Conservation (phyloP, 2,329 filamentous ascomycete genomes). For the Phialophora chinensis region DNA sequence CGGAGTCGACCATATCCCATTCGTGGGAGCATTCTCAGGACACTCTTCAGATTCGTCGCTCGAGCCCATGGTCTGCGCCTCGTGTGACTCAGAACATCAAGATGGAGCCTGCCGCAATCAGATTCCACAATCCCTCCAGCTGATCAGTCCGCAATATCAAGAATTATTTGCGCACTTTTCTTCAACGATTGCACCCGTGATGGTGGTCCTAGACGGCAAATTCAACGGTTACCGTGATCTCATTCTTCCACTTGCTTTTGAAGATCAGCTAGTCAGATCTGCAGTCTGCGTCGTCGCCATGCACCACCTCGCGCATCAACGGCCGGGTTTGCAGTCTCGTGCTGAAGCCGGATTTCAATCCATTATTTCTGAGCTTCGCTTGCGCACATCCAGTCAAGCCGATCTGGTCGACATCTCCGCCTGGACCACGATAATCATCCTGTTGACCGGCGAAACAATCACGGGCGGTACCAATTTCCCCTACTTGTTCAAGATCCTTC, state of each 20-base stretch:
- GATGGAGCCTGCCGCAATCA: no score
- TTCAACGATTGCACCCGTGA: slow-evolving; percentile 41
- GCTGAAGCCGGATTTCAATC: slow-evolving; percentile 30
- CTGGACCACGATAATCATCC: slow-evolving; percentile 29
- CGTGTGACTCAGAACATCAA: no score
- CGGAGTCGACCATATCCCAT: no score
- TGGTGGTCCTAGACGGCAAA: slow-evolving; percentile 42
- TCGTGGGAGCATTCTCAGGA: no score
- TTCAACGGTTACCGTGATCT: slow-evolving; percentile 44
- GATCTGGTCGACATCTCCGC: slow-evolving; percentile 19
- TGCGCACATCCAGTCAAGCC: slow-evolving; percentile 2
- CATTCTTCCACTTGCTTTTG: slow-evolving; percentile 41
- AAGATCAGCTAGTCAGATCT: slow-evolving; percentile 38
- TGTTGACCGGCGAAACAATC: slow-evolving; percentile 41
- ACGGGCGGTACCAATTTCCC: slow-evolving; percentile 34
- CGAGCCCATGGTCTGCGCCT: no score
- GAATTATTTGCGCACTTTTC: slow-evolving; percentile 34
- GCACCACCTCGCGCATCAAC: slow-evolving; percentile 37
- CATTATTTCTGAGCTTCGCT: slow-evolving; percentile 17
- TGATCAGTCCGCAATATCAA: neutral
- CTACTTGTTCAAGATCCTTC: slow-evolving; percentile 23
- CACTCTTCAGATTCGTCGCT: no score
- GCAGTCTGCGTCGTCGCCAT: slow-evolving; percentile 40
- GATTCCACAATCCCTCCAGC: no score
- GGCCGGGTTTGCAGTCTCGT: slow-evolving; percentile 21